Base-by-base conservation (phyloP, 2,329 filamentous ascomycete genomes). In the Microdochium nivale region DNA sequence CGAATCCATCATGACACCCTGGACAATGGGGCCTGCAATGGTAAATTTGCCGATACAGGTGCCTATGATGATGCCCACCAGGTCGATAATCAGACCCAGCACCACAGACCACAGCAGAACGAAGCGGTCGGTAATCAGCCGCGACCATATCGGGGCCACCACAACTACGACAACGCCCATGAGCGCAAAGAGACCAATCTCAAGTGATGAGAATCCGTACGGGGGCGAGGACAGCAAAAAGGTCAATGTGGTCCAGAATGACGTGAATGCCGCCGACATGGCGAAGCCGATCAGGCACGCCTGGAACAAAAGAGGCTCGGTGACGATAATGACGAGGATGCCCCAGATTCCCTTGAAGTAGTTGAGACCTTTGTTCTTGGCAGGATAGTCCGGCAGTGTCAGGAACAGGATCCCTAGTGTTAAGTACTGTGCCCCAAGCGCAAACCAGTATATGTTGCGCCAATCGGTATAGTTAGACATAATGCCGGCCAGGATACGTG, bases 141-240 rank as follows among this genome's bases (percentile, higher is more conserved):
- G 78, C 0, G 85, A 86, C 64, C 87, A 90, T 14, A 90, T 54
- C 0, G 89, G 89, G 0, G 81, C 84, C 9, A 83, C 67, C 21
- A 80, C 63, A 66, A 94, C 88, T 11, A 82, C 80, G 0, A 75
- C 80, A 13, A 94, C 80, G 1, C 87, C 88, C 49, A 91, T 87
- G 3, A 95, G 71, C 0, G 87, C 86, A 64, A 94, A 94, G 3
- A 94, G 73, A 0, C 88, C 88, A 49, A 94, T 90, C 3, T 77
- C 74, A 0, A 89, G 65, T 0, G 86, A 81, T 0, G 75, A 70
- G 63, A 87, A 91, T 51, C 76, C 66, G 62, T 89, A 95, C 0
- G 88, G 87, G 2, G 77, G 68, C 0, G 78, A 83, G 0, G 86
- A 80, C 19, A 95, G 78, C 4, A 94, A 75, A 62, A 95, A 95